Base-by-base conservation (phyloP, 2,329 filamentous ascomycete genomes). In the Stromatinia cepivora region DNA sequence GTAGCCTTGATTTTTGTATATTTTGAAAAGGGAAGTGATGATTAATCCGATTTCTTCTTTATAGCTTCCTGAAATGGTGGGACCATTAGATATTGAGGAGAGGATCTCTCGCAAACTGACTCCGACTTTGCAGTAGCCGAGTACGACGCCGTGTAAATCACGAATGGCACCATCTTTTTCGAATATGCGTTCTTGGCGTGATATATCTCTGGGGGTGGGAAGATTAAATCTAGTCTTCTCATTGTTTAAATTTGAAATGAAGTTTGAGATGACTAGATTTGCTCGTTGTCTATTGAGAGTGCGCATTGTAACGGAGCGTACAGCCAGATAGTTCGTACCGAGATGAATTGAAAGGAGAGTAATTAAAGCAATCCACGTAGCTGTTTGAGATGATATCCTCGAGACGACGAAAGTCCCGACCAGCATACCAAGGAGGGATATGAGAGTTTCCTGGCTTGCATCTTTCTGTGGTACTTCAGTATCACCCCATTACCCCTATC, bases 401-500 rank as follows among this genome's bases (percentile, higher is more conserved):
- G 91, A 90, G 25, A 98, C 92, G 20, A 97, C 88, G 2, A 97
- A 71, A 61, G 90, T 95, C 0, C 95, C 95, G 20, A 86, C 87
- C 65, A 97, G 84, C 87, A 98, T 93, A 2, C 95, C 95, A 46
- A 97, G 72, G 36, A 98, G 84, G 2, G 92, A 94, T 69, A 99
- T 92, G 28, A 97, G 88, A 0, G 94, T 98, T 81, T 98, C 95
- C 81, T 98, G 95, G 73, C 92, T 96, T 17, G 93, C 93, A 78
- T 98, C 94, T 85, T 97, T 89, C 77, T 79, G 31, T 56, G 48
- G 13, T 59, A 17, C 57, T 62, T 74, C 28, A 76, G 69, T 45
- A 36, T 34, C 31, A 22, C 8, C 63, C 7, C 31, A 53, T 42
- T 39, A 11, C n/a, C 22, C 13, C 36, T 67, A 36, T n/a, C 15